Evolutionary conservation across 306 rosid genomes (phyloP).

Genomic region (Dryas alaskensis): DNA sequence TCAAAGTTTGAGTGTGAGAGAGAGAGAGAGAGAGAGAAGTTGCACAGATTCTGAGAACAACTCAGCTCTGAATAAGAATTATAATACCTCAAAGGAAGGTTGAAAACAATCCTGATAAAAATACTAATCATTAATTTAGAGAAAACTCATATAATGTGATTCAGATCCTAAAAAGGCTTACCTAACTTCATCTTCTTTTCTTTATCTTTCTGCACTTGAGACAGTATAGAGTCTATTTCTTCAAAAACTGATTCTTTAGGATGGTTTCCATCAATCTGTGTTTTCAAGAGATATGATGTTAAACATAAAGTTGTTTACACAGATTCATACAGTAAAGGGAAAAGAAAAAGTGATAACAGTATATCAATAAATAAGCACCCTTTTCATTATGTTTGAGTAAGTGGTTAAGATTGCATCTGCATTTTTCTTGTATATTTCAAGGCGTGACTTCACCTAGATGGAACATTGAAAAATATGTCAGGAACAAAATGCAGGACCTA

Average conservation of each 20-base stretch:
- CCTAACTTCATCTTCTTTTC: constrained; percentile 42
- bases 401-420: constrained; percentile 65
- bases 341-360: constrained; percentile 12
- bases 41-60: background rate
- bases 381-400: constrained; percentile 60
- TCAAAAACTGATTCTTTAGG: constrained; percentile 64
- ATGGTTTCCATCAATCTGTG: constrained; percentile 77
- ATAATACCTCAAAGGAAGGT: constrained; percentile 21
- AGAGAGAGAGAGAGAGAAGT: background rate
- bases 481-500: no score
- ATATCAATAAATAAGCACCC: constrained; percentile 41
- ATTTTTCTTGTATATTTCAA: constrained; percentile 73
- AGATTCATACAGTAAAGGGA: constrained; percentile 13
- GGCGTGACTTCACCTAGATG: constrained; percentile 72
- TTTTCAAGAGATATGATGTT: constrained; percentile 18
- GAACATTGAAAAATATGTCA: background rate
- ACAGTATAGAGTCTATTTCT: constrained; percentile 61
- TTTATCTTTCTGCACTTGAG: constrained; percentile 52
- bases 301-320: constrained; percentile 7
- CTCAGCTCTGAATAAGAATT: background rate
- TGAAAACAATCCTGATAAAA: constrained; percentile 1
- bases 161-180: constrained; percentile 26
- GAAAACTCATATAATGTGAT: background rate
- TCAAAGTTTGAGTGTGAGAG: background rate
- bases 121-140: constrained; percentile 14